These are phyloP conservation scores for Aspergillus eucalypticola DNA, from an alignment of 2,329 filamentous ascomycete species.

Conservation along the genomic window DNA sequence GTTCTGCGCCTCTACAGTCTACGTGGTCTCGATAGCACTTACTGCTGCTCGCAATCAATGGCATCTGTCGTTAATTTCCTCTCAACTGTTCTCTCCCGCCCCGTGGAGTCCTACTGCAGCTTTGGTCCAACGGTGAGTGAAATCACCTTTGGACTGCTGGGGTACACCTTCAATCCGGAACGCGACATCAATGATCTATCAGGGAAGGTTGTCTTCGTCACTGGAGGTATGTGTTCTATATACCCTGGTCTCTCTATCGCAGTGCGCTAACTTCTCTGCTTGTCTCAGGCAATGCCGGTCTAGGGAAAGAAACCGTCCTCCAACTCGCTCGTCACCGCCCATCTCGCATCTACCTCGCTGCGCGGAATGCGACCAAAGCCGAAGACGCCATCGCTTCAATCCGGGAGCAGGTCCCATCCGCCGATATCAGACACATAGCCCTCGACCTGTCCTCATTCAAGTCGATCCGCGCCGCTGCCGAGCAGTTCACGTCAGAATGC, in stretches of 20 bases:
- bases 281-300: constrained; percentile 45
- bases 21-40: background rate
- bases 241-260: background rate
- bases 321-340: constrained; percentile 55
- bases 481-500: constrained; percentile 41
- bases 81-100: constrained; percentile 29
- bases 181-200: constrained; percentile 49
- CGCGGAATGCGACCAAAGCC: constrained; percentile 48
- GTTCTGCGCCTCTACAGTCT: background rate
- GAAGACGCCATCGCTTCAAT: constrained; percentile 48
- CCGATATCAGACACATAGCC: constrained; percentile 47
- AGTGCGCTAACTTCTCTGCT: constrained; percentile 1
- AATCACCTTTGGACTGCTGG: constrained; percentile 35
- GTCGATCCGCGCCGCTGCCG: constrained; percentile 50
- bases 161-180: constrained; percentile 44
- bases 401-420: constrained; percentile 32
- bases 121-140: constrained; percentile 39
- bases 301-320: constrained; percentile 50
- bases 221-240: constrained; percentile 45
- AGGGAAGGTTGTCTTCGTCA: constrained; percentile 54
- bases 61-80: constrained; percentile 19
- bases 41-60: constrained; percentile 12
- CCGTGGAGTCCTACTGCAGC: constrained; percentile 32
- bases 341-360: constrained; percentile 57
- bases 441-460: constrained; percentile 55